Evolutionary conservation across 345 rosid genomes (phyloP).

Genomic region (Viola odorata): DNA sequence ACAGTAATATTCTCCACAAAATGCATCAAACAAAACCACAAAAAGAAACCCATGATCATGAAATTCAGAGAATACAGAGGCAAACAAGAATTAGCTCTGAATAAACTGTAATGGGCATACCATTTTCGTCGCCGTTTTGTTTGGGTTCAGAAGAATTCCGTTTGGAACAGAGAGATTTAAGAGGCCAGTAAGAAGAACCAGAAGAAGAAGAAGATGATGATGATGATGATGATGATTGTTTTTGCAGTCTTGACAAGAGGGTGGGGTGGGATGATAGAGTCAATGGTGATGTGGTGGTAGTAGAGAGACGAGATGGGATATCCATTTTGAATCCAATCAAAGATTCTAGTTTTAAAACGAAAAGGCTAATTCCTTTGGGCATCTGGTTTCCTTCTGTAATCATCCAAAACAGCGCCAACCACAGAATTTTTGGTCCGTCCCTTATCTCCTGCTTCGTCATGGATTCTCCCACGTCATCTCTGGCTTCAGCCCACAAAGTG

Average conservation of each 20-base stretch:
- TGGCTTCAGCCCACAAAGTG: constrained; percentile 10
- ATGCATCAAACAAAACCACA: neutral
- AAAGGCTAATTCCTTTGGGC: neutral
- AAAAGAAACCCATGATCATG: neutral
- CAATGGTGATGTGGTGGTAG: constrained; percentile 11
- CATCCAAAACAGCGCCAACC: neutral
- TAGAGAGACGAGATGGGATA: constrained; percentile 31
- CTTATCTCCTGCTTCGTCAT: constrained; percentile 6
- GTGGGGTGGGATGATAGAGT: neutral
- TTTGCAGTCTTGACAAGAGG: constrained; percentile 7
- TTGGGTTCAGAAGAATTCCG: constrained; percentile 31
- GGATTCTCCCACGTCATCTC: constrained; percentile 12
- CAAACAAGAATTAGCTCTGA: neutral
- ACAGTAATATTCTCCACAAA: too few relatives aligned
- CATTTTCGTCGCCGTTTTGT: constrained; percentile 28
- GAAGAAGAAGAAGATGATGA: constrained; percentile 3
- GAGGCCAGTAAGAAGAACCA: constrained; percentile 5
- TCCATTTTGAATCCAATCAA: constrained; percentile 30
- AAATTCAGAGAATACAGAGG: neutral
- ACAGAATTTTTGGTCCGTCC: neutral
- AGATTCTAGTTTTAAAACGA: constrained; percentile 1
- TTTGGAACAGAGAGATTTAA: constrained; percentile 40
- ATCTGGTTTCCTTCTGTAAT: neutral
- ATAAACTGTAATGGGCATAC: constrained; percentile 6
- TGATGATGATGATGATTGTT: constrained; percentile 6